Evolutionary conservation across 352 stramenopile species (phyloP).

Genomic region (Globisporangium megalacanthum): DNA sequence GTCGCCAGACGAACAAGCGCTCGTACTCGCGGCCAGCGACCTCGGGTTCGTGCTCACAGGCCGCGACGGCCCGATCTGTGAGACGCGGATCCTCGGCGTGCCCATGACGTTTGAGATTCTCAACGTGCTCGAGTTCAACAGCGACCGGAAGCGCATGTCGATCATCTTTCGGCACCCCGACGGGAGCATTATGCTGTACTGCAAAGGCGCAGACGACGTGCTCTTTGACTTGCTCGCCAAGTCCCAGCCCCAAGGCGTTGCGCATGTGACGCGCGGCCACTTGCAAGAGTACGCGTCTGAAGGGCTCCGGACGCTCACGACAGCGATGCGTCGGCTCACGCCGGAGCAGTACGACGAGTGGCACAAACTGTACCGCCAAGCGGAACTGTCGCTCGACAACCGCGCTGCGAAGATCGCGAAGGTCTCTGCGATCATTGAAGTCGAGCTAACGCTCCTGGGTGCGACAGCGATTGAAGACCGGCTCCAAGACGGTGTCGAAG

Average conservation of each 20-base stretch:
- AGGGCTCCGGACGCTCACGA: conserved; percentile 74
- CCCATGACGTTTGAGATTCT: conserved; percentile 67
- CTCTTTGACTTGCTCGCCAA: conserved; percentile 53
- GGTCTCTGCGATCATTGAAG: conserved; percentile 63
- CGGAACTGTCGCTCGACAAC: conserved; percentile 41
- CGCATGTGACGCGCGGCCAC: conserved; percentile 27
- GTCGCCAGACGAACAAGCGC: conserved; percentile 77
- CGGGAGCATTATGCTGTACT: conserved; percentile 50
- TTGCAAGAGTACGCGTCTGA: conserved; percentile 65
- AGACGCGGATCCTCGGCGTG: conserved; percentile 60
- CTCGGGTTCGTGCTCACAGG: conserved; percentile 63
- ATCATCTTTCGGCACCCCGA: conserved; percentile 82
- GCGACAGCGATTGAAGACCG: conserved; percentile 96
- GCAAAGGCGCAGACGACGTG: conserved; percentile 84
- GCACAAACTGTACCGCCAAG: conserved; percentile 47
- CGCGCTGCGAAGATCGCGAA: conserved; percentile 44
- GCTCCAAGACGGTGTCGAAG: conserved; percentile 91
- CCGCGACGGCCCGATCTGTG: conserved; percentile 61
- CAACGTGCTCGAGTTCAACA: conserved; percentile 86
- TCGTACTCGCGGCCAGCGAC: conserved; percentile 71
- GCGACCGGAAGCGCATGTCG: conserved; percentile 97
- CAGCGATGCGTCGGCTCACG: conserved; percentile 49
- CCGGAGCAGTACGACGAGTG: conserved; percentile 50
- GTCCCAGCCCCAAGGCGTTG: conserved; percentile 12
- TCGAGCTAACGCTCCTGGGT: conserved; percentile 80